A percentile compares a stretch with the other conserved stretches of the same genome.
phyloP scores from a whole-genome alignment of 2,329 filamentous ascomycete genomes.

The Zymoseptoria ardabiliae region DNA sequence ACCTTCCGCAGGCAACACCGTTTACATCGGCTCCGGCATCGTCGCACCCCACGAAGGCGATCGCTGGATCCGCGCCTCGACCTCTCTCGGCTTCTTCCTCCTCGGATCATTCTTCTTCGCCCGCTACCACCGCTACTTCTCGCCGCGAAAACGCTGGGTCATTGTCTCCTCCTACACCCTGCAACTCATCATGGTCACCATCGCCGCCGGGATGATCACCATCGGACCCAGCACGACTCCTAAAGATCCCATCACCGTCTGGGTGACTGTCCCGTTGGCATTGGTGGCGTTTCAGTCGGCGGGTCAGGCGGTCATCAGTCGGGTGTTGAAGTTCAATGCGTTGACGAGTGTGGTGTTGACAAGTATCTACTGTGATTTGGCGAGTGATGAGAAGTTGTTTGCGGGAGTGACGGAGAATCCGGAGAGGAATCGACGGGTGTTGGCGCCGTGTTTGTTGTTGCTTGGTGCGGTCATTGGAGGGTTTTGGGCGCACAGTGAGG shows the following conservation, averaged over 20 bases:
- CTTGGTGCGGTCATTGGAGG: conserved; percentile 50
- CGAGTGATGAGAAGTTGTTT: conserved; percentile 55
- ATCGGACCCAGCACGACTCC: conserved; percentile 23
- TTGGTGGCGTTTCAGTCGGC: conserved; percentile 70
- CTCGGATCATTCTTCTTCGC: conserved; percentile 65
- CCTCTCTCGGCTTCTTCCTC: conserved; percentile 64
- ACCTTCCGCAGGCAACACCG: conserved; percentile 53
- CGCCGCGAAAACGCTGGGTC: conserved; percentile 57
- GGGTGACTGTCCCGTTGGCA: conserved; percentile 57
- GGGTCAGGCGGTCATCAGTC: conserved; percentile 68
- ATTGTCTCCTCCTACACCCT: conserved; percentile 42
- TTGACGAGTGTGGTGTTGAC: conserved; percentile 74
- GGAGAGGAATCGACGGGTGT: conserved; percentile 47
- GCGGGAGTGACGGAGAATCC: conserved; percentile 35
- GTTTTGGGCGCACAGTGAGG: conserved; percentile 44
- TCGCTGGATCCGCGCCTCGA: conserved; percentile 65
- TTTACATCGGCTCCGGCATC: conserved; percentile 71
- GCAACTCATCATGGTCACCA: conserved; percentile 33
- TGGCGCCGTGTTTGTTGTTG: conserved; percentile 46
- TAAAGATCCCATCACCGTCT: conserved; percentile 16
- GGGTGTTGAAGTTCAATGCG: conserved; percentile 61
- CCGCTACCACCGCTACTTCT: conserved; percentile 57
- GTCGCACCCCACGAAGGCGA: conserved; percentile 43
- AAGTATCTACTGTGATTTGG: conserved; percentile 74
- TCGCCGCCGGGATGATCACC: conserved; percentile 38